Evolutionary conservation across 768 basidiomycete genomes (phyloP).

Genomic region (Hemileccinum impolitum): DNA sequence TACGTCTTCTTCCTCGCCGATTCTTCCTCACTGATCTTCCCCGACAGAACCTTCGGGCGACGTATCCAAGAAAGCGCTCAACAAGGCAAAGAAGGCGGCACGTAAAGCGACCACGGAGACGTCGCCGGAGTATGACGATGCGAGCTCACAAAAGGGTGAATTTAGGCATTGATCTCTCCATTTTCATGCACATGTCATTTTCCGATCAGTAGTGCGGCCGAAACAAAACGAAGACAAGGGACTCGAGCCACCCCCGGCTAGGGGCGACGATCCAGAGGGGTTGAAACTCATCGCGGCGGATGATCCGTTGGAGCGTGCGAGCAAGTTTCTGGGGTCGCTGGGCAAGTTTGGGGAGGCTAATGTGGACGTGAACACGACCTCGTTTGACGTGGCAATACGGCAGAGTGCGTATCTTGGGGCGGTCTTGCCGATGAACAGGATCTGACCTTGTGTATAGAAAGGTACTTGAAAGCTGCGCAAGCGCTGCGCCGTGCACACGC

Average conservation of each 20-base stretch:
- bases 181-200: conserved; percentile 9
- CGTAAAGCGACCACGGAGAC: conserved; percentile 53
- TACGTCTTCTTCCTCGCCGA: conserved; percentile 20
- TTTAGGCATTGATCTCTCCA: conserved; percentile 12
- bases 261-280: conserved; percentile 87
- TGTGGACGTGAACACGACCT: conserved; percentile 68
- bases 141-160: conserved; percentile 59
- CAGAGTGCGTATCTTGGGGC: conserved; percentile 53
- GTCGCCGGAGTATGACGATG: conserved; percentile 35
- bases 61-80: conserved; percentile 73
- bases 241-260: conserved; percentile 49
- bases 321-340: conserved; percentile 66
- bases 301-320: conserved; percentile 73
- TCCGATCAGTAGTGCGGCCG: conserved; percentile 25
- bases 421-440: neutral
- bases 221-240: conserved; percentile 63
- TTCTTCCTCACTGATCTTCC: neutral
- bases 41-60: conserved; percentile 17
- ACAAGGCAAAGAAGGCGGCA: conserved; percentile 82
- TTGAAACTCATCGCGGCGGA: conserved; percentile 57
- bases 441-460: conserved; percentile 47
- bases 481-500: conserved; percentile 58
- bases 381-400: conserved; percentile 80
- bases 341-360: conserved; percentile 46
- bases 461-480: conserved; percentile 72